Evolutionary conservation across 1,284 basidiomycete species (phyloP), one percentile per base, ranked within the genome.

Genomic region (Rhodotorula sp.): DNA sequence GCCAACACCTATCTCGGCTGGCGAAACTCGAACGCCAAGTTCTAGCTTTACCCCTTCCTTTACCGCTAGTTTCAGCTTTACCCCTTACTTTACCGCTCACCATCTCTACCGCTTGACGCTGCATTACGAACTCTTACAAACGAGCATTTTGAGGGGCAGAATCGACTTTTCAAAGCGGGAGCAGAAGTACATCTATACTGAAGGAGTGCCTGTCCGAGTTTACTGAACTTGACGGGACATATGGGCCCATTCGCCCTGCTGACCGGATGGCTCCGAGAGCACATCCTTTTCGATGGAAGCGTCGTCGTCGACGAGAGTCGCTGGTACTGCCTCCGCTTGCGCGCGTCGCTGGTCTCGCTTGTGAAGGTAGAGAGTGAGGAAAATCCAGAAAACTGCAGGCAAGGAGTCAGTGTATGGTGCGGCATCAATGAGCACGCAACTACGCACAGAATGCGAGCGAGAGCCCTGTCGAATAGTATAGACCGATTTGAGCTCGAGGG

Each of bases 401-500:
- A 4, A 16, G 7, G 23, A n/a, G 23, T 23, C 34, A 21, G 47
- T 28, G 8, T 18, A 50, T 6, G 56, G 19, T 23, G 1, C 21
- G 14, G 43, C 19, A 12, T 26, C 5, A 34, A 18, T 43, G 45
- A 34, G n/a, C 2, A 31, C n/a, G n/a, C 21, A 19, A 43, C 38
- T 12, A 38, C 55, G 26, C 43, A 64, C 62, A 57, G 5, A 64
- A 55, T 5, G 47, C 19, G 28, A 57, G 6, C 47, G 55, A 57
- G 38, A 79, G 67, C 0, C 59, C 67, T 16, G 78, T 63, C 6
- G 70, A 68, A 66, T 76, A 80, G 5, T 70, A 74, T 71, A 74
- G 76, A 0, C 80, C 80, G 60, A 78, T 79, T 3, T 64, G 67
- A 2, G 78, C 77, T 19, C 68, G 64, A 0, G 80, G 80, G 73